phyloP scores from a whole-genome alignment of 2,329 filamentous ascomycete species.

The Periglandula ipomoeae region DNA sequence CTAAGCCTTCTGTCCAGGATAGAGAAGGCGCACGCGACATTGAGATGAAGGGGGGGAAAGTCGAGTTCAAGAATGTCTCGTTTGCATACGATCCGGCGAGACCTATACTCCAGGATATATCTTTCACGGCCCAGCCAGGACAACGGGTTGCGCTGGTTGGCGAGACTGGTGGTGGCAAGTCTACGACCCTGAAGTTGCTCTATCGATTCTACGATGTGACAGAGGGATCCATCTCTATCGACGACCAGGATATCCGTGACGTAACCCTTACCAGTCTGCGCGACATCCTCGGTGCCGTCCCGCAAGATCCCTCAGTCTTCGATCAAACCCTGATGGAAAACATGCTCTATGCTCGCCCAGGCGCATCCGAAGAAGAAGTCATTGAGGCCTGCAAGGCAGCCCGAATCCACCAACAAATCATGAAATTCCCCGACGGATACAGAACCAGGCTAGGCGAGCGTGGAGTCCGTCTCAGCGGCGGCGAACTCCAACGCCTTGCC shows the following conservation, averaged over 20 bases:
- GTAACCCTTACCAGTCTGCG: constrained; percentile 50
- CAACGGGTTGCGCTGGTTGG: constrained; percentile 53
- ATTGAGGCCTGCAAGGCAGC: constrained; percentile 51
- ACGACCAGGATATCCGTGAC: constrained; percentile 50
- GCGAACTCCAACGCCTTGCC: constrained; percentile 40
- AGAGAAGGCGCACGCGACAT: constrained; percentile 35
- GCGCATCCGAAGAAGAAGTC: constrained; percentile 52
- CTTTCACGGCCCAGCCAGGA: constrained; percentile 38
- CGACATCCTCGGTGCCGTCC: constrained; percentile 51
- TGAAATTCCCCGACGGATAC: constrained; percentile 45
- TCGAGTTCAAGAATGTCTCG: constrained; percentile 43
- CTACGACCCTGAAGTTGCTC: constrained; percentile 51
- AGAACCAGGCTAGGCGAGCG: constrained; percentile 36
- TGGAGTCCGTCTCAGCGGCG: constrained; percentile 39
- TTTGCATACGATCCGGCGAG: constrained; percentile 48
- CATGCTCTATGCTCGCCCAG: constrained; percentile 50
- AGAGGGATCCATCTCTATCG: constrained; percentile 43
- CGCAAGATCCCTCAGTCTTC: constrained; percentile 56
- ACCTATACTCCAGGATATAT: constrained; percentile 38
- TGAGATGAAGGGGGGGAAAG: constrained; percentile 33
- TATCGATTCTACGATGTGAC: constrained; percentile 52
- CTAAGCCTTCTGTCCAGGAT: constrained; percentile 45
- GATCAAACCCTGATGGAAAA: constrained; percentile 57
- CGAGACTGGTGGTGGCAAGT: constrained; percentile 54
- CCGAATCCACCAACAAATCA: constrained; percentile 55